A percentile compares a stretch with the other conserved stretches of the same genome.
phyloP scores from a whole-genome alignment of 768 basidiomycete species.

The Suillus ampliporus region DNA sequence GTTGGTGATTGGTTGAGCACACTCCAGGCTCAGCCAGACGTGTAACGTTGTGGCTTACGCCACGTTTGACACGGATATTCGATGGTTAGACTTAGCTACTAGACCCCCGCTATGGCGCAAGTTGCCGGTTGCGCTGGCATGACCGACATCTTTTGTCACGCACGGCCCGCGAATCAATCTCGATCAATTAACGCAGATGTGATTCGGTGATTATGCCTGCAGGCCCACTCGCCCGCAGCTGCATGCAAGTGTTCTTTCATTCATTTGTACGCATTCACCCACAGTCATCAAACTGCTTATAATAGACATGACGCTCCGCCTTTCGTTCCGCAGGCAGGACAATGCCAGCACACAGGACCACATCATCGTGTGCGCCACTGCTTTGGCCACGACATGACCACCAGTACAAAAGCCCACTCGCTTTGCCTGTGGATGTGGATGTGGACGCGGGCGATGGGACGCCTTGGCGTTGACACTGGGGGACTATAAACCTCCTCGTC shows the following conservation, averaged over 20 bases:
- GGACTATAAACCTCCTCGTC: conserved; percentile 4
- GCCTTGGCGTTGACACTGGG: background rate
- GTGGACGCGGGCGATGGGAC: background rate
- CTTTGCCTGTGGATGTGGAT: background rate
- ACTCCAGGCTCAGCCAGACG: background rate
- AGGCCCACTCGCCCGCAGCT: conserved; percentile 2
- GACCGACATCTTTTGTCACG: too few species aligned
- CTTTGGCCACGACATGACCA: conserved; percentile 3
- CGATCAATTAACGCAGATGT: background rate
- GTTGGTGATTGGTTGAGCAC: conserved; percentile 2
- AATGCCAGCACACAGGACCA: conserved; percentile 10
- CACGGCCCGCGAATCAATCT: background rate
- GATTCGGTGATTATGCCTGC: conserved; percentile 5
- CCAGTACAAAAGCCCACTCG: conserved; percentile 1
- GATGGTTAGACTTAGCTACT: background rate
- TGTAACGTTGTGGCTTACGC: background rate
- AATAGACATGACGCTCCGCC: conserved; percentile 1
- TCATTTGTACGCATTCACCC: background rate
- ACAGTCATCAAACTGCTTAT: conserved; percentile 3
- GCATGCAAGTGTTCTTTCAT: conserved; percentile 3
- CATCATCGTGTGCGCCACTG: conserved; percentile 3
- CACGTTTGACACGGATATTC: background rate
- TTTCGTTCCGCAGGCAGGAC: conserved; percentile 4
- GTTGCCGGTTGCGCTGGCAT: background rate
- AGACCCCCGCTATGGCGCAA: background rate